Base-by-base conservation (phyloP, 495 filamentous ascomycete species). In the Hyaloscypha variabilis region DNA sequence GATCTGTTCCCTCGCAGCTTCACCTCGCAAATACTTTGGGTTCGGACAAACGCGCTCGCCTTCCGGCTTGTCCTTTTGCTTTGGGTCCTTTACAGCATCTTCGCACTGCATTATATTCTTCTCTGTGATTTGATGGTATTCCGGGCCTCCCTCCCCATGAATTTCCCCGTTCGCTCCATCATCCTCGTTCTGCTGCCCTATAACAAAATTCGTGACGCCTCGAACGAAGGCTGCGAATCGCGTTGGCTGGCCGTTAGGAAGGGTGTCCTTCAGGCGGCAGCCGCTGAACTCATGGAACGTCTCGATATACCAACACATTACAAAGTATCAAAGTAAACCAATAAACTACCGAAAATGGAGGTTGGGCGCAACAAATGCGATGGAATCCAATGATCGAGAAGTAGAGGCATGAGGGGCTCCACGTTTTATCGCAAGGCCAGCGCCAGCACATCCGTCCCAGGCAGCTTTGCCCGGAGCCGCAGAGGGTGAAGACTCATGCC, bases 221-320 rank as follows among this genome's bases (percentile, higher is more conserved):
- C 14, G 4, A 17, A 51, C 17, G 49, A 51, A 51, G 17, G 19
- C 49, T 19, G 23, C 17, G 49, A 51, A 24, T 24, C 19, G 49
- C 6, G 17, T 51, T 4, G 17, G 49, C 19, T 19, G 17, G 17
- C 49, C 49, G 23, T 51, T 24, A 6, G 17, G 49, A 24, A n/a
- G 17, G 19, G 17, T 24, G 17, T 51, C 49, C 49, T 51, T 19
- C 17, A 51, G 49, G 19, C 23, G 17, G 14, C 49, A 51, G 49
- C 49, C 49, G 23, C 19, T n/a, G 23, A 6, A 51, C 17, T 19
- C 23, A 17, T 51, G 49, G 6, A 24, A n/a, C 19, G 49, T 51
- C 23, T 51, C 49, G 49, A 51, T 51, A 24, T 51, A 51, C 19
- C 49, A 17, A 51, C 49, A 51, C 49, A 51, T 51, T 17, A n/a